Conservation (phyloP, 495 filamentous ascomycete species). For the Xylaria castorea region DNA sequence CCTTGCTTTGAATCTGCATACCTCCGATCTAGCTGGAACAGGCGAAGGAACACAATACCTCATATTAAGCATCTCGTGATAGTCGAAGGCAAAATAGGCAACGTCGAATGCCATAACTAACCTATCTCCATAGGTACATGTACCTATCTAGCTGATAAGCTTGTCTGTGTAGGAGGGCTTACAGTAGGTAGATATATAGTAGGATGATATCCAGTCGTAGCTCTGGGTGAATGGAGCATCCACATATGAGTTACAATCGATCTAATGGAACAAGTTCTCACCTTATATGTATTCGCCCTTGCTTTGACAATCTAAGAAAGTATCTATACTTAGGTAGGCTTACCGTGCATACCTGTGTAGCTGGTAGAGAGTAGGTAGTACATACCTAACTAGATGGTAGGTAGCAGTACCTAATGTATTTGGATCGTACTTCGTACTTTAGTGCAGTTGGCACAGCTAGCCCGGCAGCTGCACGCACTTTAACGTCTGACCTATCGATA, state of each 20-base stretch:
- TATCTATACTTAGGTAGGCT: too few relatives aligned
- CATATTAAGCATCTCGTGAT: not conserved
- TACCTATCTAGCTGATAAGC: not conserved
- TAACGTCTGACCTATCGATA: not conserved
- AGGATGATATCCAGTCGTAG: not conserved
- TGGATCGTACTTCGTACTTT: not conserved
- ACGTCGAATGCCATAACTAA: slow-evolving; percentile 2
- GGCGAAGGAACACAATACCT: not conserved
- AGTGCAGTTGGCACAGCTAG: slow-evolving; percentile 16
- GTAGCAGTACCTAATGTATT: too few relatives aligned
- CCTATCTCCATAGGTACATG: not conserved
- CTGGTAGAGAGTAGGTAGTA: too few relatives aligned
- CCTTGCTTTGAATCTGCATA: slow-evolving; percentile 11
- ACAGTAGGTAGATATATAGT: too few relatives aligned
- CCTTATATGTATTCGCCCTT: too few relatives aligned
- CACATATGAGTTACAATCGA: not conserved
- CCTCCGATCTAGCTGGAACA: not conserved
- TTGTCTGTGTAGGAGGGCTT: not conserved
- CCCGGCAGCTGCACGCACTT: slow-evolving; percentile 24
- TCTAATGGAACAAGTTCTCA: not conserved
- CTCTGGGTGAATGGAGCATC: not conserved
- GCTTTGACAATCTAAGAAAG: too few relatives aligned
- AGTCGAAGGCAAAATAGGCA: not conserved
- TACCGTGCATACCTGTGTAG: too few relatives aligned
- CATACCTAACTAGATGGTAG: too few relatives aligned